A percentile compares a stretch with the other conserved stretches of the same genome.
Conservation (phyloP, 768 basidiomycete genomes). For the Mrakia gelida region DNA sequence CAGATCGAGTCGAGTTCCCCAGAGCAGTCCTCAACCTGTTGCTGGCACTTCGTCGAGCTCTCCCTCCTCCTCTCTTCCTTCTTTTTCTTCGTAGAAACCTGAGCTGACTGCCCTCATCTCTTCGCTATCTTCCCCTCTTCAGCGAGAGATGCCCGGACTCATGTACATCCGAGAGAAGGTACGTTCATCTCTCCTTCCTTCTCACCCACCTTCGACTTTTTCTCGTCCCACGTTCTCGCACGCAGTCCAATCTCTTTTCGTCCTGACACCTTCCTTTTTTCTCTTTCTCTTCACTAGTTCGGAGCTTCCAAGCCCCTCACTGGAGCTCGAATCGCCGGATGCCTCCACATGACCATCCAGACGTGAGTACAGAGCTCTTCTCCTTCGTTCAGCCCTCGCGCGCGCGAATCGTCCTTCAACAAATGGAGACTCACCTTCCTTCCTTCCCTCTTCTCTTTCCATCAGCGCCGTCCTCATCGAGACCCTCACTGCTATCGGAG, state of each 20-base stretch:
- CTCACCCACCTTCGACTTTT: constrained; percentile 24
- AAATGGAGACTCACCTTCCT: not conserved
- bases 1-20: not conserved
- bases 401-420: not conserved
- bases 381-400: constrained; percentile 1
- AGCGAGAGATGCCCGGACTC: constrained; percentile 64
- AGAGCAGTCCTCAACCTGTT: not conserved
- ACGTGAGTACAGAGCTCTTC: constrained; percentile 25
- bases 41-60: not conserved
- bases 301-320: constrained; percentile 75
- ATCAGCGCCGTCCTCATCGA: constrained; percentile 88
- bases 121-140: not conserved
- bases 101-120: no score
- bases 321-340: constrained; percentile 94
- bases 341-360: constrained; percentile 73
- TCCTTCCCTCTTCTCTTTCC: constrained; percentile 4
- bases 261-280: no score
- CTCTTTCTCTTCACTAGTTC: constrained; percentile 53
- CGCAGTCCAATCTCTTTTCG: constrained; percentile 31
- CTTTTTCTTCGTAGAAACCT: not conserved
- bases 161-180: constrained; percentile 90
- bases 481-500: constrained; percentile 90
- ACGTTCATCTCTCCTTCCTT: constrained; percentile 10
- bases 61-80: not conserved
- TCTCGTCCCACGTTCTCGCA: constrained; percentile 6